A percentile compares a stretch with the other conserved stretches of the same genome.
Evolutionary conservation across 2,329 filamentous ascomycete genomes (phyloP).

Genomic region (Epichloe brachyelytri): DNA sequence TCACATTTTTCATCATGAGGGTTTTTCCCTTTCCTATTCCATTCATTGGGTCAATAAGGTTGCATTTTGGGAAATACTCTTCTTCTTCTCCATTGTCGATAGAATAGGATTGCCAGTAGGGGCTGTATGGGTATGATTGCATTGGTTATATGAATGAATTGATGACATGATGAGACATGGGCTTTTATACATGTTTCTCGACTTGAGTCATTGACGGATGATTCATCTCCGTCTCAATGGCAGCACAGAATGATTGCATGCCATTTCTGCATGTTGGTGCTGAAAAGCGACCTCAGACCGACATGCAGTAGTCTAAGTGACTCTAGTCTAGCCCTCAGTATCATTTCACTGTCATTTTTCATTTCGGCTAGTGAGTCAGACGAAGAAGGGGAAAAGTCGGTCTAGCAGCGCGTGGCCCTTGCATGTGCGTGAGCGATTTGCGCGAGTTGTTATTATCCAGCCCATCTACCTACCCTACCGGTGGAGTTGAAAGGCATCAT

Average conservation of each 20-base stretch:
- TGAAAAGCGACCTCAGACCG: not conserved
- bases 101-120: slow-evolving; percentile 10
- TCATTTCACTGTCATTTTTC: no score
- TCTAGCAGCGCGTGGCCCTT: no score
- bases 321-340: no score
- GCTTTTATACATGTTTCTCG: not conserved
- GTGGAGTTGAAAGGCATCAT: slow-evolving; percentile 53
- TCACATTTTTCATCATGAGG: not conserved
- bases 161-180: slow-evolving; percentile 18
- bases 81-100: slow-evolving; percentile 11
- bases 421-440: not conserved
- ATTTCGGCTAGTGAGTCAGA: no score
- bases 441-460: not conserved
- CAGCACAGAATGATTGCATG: no score
- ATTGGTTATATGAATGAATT: slow-evolving; percentile 24
- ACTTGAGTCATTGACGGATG: not conserved
- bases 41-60: not conserved
- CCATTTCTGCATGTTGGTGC: not conserved
- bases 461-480: slow-evolving; percentile 13
- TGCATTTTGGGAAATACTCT: not conserved
- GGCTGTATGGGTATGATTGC: slow-evolving; percentile 16
- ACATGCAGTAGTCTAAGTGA: not conserved
- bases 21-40: not conserved
- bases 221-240: no score
- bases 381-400: no score